Evolutionary conservation across 768 basidiomycete species (phyloP).

Genomic region (Lactarius evosmus): DNA sequence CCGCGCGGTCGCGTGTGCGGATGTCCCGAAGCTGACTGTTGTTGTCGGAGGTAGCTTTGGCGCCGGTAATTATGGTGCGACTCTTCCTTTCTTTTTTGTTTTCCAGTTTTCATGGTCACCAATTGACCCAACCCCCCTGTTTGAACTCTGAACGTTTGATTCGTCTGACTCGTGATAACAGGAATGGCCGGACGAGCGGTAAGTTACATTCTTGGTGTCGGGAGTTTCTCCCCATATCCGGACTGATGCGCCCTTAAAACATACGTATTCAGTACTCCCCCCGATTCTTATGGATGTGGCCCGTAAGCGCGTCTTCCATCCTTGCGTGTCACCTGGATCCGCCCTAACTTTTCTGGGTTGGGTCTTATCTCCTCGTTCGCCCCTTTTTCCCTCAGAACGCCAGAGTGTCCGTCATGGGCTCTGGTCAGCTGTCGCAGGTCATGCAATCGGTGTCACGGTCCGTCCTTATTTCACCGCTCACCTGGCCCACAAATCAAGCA

Average conservation of each 20-base stretch:
- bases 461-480: conserved; percentile 27
- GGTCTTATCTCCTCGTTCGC: neutral
- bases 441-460: conserved; percentile 89
- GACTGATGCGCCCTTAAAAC: conserved; percentile 13
- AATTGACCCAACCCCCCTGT: conserved; percentile 12
- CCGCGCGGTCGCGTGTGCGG: conserved; percentile 87
- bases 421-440: conserved; percentile 87
- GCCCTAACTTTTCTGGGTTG: neutral
- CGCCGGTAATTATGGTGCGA: conserved; percentile 88
- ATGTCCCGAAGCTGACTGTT: conserved; percentile 92
- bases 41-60: conserved; percentile 92
- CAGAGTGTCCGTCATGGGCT: conserved; percentile 94
- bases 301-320: conserved; percentile 48
- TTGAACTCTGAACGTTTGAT: conserved; percentile 28
- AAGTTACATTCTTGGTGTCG: conserved; percentile 36
- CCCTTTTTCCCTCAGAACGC: conserved; percentile 56
- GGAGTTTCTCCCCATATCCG: conserved; percentile 7
- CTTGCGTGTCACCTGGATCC: conserved; percentile 12
- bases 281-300: conserved; percentile 98
- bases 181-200: conserved; percentile 94
- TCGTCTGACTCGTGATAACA: conserved; percentile 32
- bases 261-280: conserved; percentile 68
- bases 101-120: conserved; percentile 14
- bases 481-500: neutral
- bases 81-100: neutral